A percentile compares a stretch with the other conserved stretches of the same genome.
phyloP scores from a whole-genome alignment of 306 rosid genomes.

The Canavalia gladiata region DNA sequence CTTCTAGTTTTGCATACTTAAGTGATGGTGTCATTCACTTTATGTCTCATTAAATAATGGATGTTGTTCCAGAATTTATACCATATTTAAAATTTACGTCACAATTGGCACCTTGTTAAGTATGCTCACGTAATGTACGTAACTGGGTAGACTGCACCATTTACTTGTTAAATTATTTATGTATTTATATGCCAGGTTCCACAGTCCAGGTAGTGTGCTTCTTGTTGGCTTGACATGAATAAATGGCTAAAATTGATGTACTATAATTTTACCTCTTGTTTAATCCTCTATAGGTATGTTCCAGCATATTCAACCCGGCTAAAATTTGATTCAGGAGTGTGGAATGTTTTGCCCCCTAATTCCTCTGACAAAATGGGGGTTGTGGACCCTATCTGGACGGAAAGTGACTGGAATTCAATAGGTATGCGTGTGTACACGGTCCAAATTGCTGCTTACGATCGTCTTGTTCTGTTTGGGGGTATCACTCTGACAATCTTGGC shows the following conservation, averaged over 20 bases:
- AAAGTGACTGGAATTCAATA: slow-evolving; percentile 89
- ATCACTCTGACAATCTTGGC: slow-evolving; percentile 70
- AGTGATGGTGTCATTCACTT: background rate
- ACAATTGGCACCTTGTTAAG: slow-evolving; percentile 13
- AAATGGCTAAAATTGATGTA: slow-evolving; percentile 19
- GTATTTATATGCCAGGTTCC: slow-evolving; percentile 5
- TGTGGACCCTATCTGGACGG: slow-evolving; percentile 90
- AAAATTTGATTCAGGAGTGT: slow-evolving; percentile 71
- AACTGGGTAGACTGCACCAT: slow-evolving; percentile 27
- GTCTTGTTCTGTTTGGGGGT: slow-evolving; percentile 74
- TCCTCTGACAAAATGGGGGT: slow-evolving; percentile 77
- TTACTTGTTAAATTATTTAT: background rate
- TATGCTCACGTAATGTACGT: slow-evolving; percentile 3
- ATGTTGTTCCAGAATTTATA: background rate
- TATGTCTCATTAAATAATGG: slow-evolving; percentile 26
- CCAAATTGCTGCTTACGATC: slow-evolving; percentile 71
- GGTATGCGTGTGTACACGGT: slow-evolving; percentile 77
- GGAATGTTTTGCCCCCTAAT: slow-evolving; percentile 81
- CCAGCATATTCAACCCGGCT: slow-evolving; percentile 93
- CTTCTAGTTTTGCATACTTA: slow-evolving; percentile 6
- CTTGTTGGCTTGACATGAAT: slow-evolving; percentile 39
- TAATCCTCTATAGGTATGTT: slow-evolving; percentile 72
- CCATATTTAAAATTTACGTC: background rate
- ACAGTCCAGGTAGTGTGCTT: slow-evolving; percentile 22
- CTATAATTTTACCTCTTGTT: slow-evolving; percentile 22